Conservation (phyloP, 768 basidiomycete genomes). For the Suillus brevipes region DNA sequence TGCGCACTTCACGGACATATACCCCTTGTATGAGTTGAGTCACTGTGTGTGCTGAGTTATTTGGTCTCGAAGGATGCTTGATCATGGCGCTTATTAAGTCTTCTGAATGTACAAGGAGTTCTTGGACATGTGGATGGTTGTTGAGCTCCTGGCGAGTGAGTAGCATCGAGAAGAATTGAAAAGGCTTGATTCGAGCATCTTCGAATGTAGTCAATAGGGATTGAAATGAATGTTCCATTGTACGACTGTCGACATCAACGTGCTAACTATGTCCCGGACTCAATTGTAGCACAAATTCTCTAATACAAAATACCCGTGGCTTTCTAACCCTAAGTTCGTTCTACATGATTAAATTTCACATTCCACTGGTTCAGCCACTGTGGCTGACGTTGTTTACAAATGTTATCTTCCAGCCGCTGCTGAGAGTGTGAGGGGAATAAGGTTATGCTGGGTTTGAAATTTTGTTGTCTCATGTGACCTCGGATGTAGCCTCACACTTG, state of each 20-base stretch:
- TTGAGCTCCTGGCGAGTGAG: constrained; percentile 1
- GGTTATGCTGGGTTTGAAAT: constrained; percentile 9
- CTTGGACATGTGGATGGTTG: neutral
- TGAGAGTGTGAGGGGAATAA: constrained; percentile 12
- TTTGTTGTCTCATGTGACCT: neutral
- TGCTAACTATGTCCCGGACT: no score
- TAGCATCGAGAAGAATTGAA: neutral
- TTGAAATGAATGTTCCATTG: neutral
- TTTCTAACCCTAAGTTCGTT: neutral
- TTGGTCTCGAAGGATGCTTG: neutral
- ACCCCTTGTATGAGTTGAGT: neutral
- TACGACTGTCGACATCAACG: neutral
- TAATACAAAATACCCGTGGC: neutral
- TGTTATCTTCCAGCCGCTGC: constrained; percentile 14
- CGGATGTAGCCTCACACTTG: no score
- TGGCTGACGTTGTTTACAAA: constrained; percentile 11
- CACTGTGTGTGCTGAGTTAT: no score
- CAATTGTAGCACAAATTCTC: no score
- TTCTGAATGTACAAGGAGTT: constrained; percentile 2
- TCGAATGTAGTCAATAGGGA: constrained; percentile 21
- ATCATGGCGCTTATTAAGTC: neutral
- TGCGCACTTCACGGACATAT: neutral
- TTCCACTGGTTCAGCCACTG: neutral
- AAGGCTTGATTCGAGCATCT: constrained; percentile 21
- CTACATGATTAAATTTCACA: neutral